phyloP scores from a whole-genome alignment of 2,329 filamentous ascomycete genomes.

The Penicillium sp. region DNA sequence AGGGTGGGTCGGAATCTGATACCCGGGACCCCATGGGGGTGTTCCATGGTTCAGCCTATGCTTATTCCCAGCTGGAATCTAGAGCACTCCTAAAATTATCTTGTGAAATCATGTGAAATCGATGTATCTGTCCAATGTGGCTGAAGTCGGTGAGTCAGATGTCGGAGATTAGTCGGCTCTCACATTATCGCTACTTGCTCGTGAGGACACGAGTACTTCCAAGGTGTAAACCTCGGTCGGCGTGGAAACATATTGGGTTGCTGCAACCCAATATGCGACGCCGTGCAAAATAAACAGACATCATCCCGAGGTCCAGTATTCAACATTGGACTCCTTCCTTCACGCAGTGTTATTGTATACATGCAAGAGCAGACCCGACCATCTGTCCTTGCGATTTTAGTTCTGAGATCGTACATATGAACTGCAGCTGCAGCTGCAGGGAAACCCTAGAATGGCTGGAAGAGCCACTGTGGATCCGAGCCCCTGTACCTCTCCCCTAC shows the following conservation, averaged over 20 bases:
- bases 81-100: neutral
- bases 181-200: neutral
- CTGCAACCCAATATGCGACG: neutral
- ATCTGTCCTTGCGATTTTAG: slow-evolving; percentile 16
- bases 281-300: neutral
- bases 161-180: neutral
- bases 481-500: neutral
- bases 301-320: neutral
- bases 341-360: neutral
- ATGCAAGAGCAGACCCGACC: slow-evolving; percentile 10
- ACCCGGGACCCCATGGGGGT: slow-evolving; percentile 7
- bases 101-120: neutral
- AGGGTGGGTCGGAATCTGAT: slow-evolving; percentile 5
- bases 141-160: slow-evolving; percentile 5
- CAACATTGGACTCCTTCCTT: neutral
- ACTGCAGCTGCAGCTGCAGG: slow-evolving; percentile 16
- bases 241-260: neutral
- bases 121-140: neutral
- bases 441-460: slow-evolving; percentile 13
- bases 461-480: slow-evolving; percentile 6
- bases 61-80: neutral
- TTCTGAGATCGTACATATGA: slow-evolving; percentile 21
- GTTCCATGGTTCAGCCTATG: slow-evolving; percentile 4
- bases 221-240: neutral
- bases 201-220: neutral